Conservation (phyloP, 1,139 yeast species). For the Protomyces inundatus region DNA sequence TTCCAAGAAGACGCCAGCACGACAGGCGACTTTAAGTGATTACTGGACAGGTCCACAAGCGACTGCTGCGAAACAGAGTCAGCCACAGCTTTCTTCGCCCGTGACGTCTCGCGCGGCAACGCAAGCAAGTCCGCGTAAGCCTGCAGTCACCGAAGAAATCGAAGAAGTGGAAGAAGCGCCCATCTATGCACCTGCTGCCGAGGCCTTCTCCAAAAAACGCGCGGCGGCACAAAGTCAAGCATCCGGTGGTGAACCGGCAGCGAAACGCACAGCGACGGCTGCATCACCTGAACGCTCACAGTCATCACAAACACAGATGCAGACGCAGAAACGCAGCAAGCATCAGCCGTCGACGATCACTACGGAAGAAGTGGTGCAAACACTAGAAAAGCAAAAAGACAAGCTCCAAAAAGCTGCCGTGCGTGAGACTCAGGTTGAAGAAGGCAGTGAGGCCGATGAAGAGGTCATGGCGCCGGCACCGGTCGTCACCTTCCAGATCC, state of each 20-base stretch:
- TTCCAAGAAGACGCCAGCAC: too few species aligned
- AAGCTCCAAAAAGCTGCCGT: background rate
- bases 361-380: slow-evolving; percentile 3
- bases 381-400: slow-evolving; percentile 1
- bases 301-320: background rate
- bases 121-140: background rate
- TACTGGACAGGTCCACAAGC: too few species aligned
- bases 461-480: background rate
- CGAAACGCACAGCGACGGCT: background rate
- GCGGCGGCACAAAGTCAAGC: background rate
- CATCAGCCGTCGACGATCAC: background rate
- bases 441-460: background rate
- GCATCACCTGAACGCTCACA: background rate
- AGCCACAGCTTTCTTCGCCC: background rate
- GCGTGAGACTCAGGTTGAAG: background rate
- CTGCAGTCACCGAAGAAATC: background rate
- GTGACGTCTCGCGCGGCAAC: background rate
- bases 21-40: too few species aligned
- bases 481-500: slow-evolving; percentile 14
- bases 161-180: background rate
- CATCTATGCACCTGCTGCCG: background rate
- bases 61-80: too few species aligned
- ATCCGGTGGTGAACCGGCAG: background rate
- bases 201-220: background rate
- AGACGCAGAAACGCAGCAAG: background rate